Conservation (phyloP, 306 rosid species). For the Vachellia pachyceras region DNA sequence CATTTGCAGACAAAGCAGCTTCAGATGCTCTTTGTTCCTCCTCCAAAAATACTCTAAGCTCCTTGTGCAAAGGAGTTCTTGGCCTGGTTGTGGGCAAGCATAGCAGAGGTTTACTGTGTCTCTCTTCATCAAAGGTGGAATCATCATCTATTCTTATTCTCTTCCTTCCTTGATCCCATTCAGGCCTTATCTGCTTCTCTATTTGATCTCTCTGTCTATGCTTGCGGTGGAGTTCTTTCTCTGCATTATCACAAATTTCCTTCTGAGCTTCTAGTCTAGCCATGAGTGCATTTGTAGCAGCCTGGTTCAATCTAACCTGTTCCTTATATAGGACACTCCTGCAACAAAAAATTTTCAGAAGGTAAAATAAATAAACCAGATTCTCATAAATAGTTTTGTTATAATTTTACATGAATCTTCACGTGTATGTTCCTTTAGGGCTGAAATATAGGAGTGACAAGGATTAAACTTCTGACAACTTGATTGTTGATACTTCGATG, state of each 20-base stretch:
- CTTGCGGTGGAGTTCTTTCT: slow-evolving; percentile 85
- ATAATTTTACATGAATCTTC: neutral
- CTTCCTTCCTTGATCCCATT: slow-evolving; percentile 82
- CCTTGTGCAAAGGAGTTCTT: slow-evolving; percentile 74
- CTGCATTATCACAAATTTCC: slow-evolving; percentile 77
- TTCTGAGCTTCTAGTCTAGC: slow-evolving; percentile 97
- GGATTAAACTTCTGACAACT: neutral
- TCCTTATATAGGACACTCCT: slow-evolving; percentile 97
- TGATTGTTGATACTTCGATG: neutral
- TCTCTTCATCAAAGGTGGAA: slow-evolving; percentile 60
- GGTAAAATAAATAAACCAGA: neutral
- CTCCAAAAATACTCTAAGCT: slow-evolving; percentile 82
- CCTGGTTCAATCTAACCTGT: slow-evolving; percentile 93
- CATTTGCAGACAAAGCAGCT: slow-evolving; percentile 55
- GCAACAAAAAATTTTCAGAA: slow-evolving; percentile 34
- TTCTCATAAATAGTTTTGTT: neutral
- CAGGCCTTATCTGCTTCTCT: slow-evolving; percentile 81
- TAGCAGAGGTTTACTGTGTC: slow-evolving; percentile 51
- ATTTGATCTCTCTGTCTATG: slow-evolving; percentile 75
- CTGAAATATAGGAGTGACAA: neutral
- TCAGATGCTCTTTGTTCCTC: slow-evolving; percentile 81
- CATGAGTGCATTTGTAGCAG: slow-evolving; percentile 83
- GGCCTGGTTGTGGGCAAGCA: slow-evolving; percentile 64
- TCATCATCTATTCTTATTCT: slow-evolving; percentile 81
- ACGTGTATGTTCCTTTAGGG: neutral